phyloP scores from a whole-genome alignment of 2,329 filamentous ascomycete species.

The Fusarium nurragi region DNA sequence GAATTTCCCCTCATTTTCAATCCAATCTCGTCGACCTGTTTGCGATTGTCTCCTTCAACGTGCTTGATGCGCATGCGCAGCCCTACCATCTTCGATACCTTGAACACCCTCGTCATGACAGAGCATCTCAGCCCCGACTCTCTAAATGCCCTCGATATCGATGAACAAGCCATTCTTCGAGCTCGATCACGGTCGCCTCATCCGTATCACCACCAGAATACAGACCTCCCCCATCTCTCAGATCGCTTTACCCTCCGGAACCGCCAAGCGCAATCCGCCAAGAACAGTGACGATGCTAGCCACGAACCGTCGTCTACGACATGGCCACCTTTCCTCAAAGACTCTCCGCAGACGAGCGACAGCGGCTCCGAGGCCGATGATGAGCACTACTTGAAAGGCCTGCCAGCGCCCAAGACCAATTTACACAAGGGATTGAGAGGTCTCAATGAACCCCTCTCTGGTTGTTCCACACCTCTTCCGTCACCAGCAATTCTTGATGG shows the following conservation, averaged over 20 bases:
- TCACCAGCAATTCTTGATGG: conserved; percentile 60
- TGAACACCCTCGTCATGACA: conserved; percentile 55
- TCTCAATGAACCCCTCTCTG: conserved; percentile 63
- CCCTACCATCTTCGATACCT: conserved; percentile 42
- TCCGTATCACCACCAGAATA: conserved; percentile 70
- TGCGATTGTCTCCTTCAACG: conserved; percentile 6
- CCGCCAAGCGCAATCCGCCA: conserved; percentile 28
- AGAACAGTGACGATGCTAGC: conserved; percentile 33
- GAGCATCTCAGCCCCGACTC: conserved; percentile 54
- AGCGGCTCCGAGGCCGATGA: conserved; percentile 96
- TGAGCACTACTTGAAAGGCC: conserved; percentile 85
- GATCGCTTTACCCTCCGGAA: conserved; percentile 49
- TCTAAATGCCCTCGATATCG: conserved; percentile 46
- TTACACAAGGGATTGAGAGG: conserved; percentile 82
- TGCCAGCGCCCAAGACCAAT: conserved; percentile 80
- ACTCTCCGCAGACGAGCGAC: conserved; percentile 76
- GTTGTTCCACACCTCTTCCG: conserved; percentile 63
- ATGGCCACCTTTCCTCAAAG: conserved; percentile 54
- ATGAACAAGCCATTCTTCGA: conserved; percentile 55
- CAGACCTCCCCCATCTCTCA: conserved; percentile 63
- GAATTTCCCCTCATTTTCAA: neutral
- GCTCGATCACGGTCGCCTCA: conserved; percentile 70
- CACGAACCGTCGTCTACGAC: conserved; percentile 39
- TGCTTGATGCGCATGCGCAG: conserved; percentile 36
- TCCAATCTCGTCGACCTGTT: neutral